Evolutionary conservation across 2,329 filamentous ascomycete genomes (phyloP), one percentile per base, ranked within the genome.

Genomic region (Verticillium klebahnii): DNA sequence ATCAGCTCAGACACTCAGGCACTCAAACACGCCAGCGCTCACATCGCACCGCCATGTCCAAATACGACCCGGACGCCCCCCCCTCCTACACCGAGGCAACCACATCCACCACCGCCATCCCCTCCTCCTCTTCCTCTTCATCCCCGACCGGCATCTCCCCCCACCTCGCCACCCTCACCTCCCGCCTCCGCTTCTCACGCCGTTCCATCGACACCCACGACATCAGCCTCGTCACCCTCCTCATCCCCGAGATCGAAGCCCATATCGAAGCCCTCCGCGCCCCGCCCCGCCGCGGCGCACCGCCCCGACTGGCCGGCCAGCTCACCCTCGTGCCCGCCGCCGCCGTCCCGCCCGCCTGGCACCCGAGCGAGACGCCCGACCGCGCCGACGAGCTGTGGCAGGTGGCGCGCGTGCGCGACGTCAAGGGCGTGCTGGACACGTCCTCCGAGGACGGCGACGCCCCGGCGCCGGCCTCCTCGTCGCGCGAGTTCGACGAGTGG

Each of bases 291-390:
- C 64, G 67, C 5, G 66, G 72, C 52, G 67, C 74, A 3, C 69
- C 67, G 0, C 67, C 72, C 0, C 74, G 76, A 1, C 64, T 68
- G 1, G 59, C 74, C 0, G 75, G 80, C 1, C 77, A 81, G 57
- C 73, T 83, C 55, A 77, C 75, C 8, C 69, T 85, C 39, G 74
- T 84, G 0, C 82, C 82, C 0, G 76, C 67, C 2, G 67, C 68
- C 5, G 77, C 76, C 4, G 75, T 83, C 0, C 73, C 70, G 0
- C 50, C 63, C 1, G 67, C 64, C 1, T 80, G 78, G 77, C 61
- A 52, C 17, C 70, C 78, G 29, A 74, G 68, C 56, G 76, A 76
- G 2, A 68, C 69, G 9, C 69, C 69, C 8, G 70, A 75, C 5
- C 66, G 66, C 17, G 60, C 58, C 5, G 75, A 72, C 2, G 72